Evolutionary conservation across 108 stramenopile genomes (phyloP), one percentile per base, ranked within the genome.

Genomic region (Bacterosira constricta): DNA sequence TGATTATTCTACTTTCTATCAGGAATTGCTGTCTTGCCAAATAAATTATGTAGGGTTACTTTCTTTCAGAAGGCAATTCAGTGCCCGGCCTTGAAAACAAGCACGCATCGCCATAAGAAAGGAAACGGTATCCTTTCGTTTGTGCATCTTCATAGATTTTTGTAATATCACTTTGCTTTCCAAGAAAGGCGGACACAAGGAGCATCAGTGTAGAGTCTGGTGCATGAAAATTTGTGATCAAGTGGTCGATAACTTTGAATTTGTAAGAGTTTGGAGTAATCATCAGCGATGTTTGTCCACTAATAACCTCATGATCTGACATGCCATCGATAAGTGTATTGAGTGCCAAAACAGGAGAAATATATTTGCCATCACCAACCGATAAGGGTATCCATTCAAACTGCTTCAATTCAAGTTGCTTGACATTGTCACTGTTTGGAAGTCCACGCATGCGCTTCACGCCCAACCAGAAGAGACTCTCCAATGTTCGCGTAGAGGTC

Each of bases 191-290:
- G 7, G 80, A 82, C 2, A 84, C 85, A 47, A 86, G 52, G 35
- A 82, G 63, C 77, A 86, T 77, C 59, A 86, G 46, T 21, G 85
- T 86, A n/a, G 79, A 81, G 66, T 83, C 82, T 6, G 85, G 85
- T 15, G 83, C 82, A 61, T 86, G 85, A 54, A 86, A 86, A 66
- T 86, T 86, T 20, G 85, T 86, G 11, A 86, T 58, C 57, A 86
- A 44, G 25, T 73, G 32, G 50, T 83, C 83, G 9, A 78, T 75
- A 23, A 81, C 75, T 36, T 63, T 66, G 72, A 86, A 86, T 7
- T 70, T 68, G 49, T 86, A 86, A 9, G 62, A 63, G 49, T 54
- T 46, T 17, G 83, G 83, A 20, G 63, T 53, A 51, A 83, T 80
- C 79, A 83, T 80, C 20, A 86, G 50, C 31, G 50, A 51, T 15